Evolutionary conservation across 1,284 basidiomycete genomes (phyloP).

Genomic region (Trichosporon sp.): DNA sequence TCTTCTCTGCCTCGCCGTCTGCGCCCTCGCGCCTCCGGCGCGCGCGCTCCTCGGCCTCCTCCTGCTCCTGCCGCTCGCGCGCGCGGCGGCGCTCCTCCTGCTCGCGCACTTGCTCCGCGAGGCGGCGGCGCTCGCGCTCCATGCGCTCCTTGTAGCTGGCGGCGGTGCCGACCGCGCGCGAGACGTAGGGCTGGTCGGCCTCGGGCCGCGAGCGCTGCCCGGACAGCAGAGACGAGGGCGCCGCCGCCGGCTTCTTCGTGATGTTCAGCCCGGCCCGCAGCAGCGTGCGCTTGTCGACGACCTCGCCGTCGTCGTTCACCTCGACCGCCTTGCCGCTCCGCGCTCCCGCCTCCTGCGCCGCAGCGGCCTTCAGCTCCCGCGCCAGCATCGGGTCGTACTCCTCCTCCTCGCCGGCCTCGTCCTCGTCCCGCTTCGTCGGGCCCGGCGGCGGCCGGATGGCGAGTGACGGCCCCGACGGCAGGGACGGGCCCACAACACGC

Average conservation of each 20-base stretch:
- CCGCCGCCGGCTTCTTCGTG: slow-evolving; percentile 46
- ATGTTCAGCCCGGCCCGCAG: slow-evolving; percentile 89
- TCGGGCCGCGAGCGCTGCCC: slow-evolving; percentile 49
- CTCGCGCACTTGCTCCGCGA: slow-evolving; percentile 66
- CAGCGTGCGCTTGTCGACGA: slow-evolving; percentile 91
- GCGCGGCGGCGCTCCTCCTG: slow-evolving; percentile 57
- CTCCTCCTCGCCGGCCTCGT: slow-evolving; percentile 39
- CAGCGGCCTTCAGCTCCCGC: slow-evolving; percentile 20
- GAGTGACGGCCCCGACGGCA: slow-evolving; percentile 45
- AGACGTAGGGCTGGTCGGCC: slow-evolving; percentile 44
- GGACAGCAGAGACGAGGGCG: slow-evolving; percentile 31
- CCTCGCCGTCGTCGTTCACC: slow-evolving; percentile 94
- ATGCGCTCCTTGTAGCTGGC: slow-evolving; percentile 74
- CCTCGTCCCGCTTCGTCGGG: slow-evolving; percentile 12
- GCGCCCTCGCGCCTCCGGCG: slow-evolving; percentile 50
- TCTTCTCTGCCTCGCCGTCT: slow-evolving; percentile 58
- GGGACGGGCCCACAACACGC: slow-evolving; percentile 58
- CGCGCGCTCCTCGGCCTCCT: slow-evolving; percentile 50
- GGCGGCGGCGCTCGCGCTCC: slow-evolving; percentile 67
- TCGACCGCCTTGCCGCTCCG: slow-evolving; percentile 76
- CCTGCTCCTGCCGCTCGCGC: slow-evolving; percentile 56
- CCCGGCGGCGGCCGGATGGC: slow-evolving; percentile 24
- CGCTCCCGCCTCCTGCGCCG: slow-evolving; percentile 10
- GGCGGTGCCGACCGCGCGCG: slow-evolving; percentile 70
- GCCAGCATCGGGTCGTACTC: slow-evolving; percentile 46